phyloP scores from a whole-genome alignment of 345 rosid genomes.

The Moringa oleifera region DNA sequence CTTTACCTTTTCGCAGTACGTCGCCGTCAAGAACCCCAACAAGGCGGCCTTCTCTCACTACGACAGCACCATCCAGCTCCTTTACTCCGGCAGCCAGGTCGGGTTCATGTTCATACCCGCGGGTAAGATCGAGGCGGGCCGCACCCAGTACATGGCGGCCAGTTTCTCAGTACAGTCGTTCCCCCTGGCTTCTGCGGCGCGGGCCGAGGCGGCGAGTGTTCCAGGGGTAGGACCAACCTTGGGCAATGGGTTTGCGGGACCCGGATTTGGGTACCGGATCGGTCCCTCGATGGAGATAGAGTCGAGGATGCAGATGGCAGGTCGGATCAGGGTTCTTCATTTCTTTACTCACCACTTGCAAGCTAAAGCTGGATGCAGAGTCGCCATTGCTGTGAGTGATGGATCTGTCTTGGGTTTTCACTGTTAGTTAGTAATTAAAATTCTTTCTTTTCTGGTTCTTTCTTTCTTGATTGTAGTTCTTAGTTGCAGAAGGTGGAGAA shows the following conservation, averaged over 20 bases:
- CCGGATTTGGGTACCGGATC: constrained; percentile 34
- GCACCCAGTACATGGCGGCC: constrained; percentile 90
- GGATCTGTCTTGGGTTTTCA: constrained; percentile 90
- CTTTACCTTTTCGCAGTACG: constrained; percentile 89
- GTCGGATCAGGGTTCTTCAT: constrained; percentile 80
- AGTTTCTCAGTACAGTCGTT: constrained; percentile 82
- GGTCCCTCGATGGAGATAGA: constrained; percentile 94
- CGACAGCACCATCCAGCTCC: constrained; percentile 89
- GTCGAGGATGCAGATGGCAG: constrained; percentile 64
- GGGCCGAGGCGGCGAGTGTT: constrained; percentile 10
- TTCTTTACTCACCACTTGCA: constrained; percentile 80
- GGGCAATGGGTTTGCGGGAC: constrained; percentile 25
- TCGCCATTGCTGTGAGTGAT: constrained; percentile 61
- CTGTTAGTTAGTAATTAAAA: constrained; percentile 23
- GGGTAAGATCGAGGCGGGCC: constrained; percentile 74
- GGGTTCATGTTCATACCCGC: constrained; percentile 99
- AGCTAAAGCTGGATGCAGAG: constrained; percentile 61
- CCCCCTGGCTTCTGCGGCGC: constrained; percentile 40
- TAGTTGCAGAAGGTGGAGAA: constrained; percentile 2
- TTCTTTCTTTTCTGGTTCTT: background rate
- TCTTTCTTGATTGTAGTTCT: background rate
- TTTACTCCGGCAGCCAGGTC: constrained; percentile 77
- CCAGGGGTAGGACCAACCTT: constrained; percentile 13
- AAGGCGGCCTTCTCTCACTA: constrained; percentile 82
- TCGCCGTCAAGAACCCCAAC: constrained; percentile 82